Conservation (phyloP, 345 rosid genomes). For the Alliaria petiolata region DNA sequence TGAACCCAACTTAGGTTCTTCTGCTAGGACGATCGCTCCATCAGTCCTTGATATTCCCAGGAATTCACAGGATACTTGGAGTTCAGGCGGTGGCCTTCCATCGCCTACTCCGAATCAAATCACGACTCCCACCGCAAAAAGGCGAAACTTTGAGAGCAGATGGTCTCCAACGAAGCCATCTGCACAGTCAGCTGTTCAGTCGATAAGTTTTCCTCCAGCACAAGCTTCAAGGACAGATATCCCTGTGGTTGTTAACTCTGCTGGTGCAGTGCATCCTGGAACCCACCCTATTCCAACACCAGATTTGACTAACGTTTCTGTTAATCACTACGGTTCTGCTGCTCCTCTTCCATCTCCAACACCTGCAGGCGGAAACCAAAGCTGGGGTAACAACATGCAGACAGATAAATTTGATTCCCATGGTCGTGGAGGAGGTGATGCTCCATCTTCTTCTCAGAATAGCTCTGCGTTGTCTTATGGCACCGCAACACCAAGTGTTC, state of each 20-base stretch:
- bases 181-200: constrained; percentile 31
- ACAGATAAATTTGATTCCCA: constrained; percentile 20
- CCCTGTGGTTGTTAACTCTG: constrained; percentile 34
- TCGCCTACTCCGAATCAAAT: constrained; percentile 89
- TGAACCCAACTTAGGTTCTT: constrained; percentile 34
- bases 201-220: constrained; percentile 16
- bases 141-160: constrained; percentile 47
- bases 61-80: constrained; percentile 52
- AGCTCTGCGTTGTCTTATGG: constrained; percentile 36
- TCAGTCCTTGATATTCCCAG: constrained; percentile 54
- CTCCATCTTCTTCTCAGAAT: constrained; percentile 41
- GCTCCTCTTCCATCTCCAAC: constrained; percentile 39
- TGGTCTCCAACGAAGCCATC: constrained; percentile 68
- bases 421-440: constrained; percentile 35
- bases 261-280: constrained; percentile 42
- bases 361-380: constrained; percentile 42
- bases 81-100: constrained; percentile 68
- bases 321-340: constrained; percentile 36
- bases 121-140: constrained; percentile 36
- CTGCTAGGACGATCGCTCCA: constrained; percentile 30
- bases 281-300: constrained; percentile 11
- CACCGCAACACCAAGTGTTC: constrained; percentile 33
- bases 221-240: constrained; percentile 38
- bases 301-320: constrained; percentile 6
- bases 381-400: constrained; percentile 45